Base-by-base conservation (phyloP, 768 basidiomycete species). In the Panaeolus cyanescens region DNA sequence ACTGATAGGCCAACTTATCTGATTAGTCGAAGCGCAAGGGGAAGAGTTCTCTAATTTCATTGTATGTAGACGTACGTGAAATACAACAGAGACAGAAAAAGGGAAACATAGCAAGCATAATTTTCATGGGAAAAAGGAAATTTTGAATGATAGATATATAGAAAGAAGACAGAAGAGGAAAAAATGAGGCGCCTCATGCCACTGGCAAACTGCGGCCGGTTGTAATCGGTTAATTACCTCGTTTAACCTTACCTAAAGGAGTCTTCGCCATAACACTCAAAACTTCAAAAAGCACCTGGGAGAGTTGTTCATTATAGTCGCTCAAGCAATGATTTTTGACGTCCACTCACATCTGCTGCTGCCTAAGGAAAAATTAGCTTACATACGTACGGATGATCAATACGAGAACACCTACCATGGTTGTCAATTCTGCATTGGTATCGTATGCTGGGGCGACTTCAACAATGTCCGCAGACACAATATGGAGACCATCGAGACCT, bases 391-490 rank as follows among this genome's bases (percentile, higher is more conserved):
- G n/a, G 39, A 54, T 58, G 45, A 58, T 31, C 33, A 53, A 53
- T 34, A 62, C 34, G 58, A 36, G 31, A 65, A 56, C 61, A 62
- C 69, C 63, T 58, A 70, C 67, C 68, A 73, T 73, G 53, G 71
- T 73, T 40, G 70, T 71, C 54, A 74, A 64, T 60, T 77, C 75
- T 55, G 77, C 79, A 61, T 79, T 77, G 22, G 78, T 79, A 62
- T 92, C 91, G 68, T 93, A 92, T 5, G 91, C 90, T 15, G 92
- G 92, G 1, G 90, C 88, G 22, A 93, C 92, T 70, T 94, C 92
- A 50, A 94, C 92, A 42, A 94, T 85, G 70, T 94, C 92, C 8
- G 88, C 90, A 34, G 87, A 91, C 50, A 93, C 90, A 62, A 94
- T 87, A 61, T 85, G 78, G 56, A 93, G 78, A 13, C 91, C 91